Evolutionary conservation across 2,329 filamentous ascomycete genomes (phyloP), one percentile per base, ranked within the genome.

Genomic region (Aspergillus caelatus): DNA sequence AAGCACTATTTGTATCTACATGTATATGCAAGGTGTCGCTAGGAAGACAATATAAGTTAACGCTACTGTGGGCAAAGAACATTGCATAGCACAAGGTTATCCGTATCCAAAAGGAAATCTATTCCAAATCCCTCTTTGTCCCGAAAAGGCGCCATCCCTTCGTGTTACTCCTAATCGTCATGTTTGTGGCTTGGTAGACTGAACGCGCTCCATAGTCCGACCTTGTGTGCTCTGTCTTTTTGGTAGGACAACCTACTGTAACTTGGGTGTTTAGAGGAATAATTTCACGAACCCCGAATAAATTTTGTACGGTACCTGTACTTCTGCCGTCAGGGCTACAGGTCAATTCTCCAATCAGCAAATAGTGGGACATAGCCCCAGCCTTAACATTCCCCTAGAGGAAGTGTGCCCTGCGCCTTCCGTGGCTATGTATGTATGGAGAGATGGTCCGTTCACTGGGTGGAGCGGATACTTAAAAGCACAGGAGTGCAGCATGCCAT

Each of bases 321-420:
- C 30, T 26, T 19, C 14, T 7, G 19, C 14, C 8, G 23, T 39
- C 34, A 43, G 36, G 19, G 34, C 34, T 60, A 26, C n/a, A 55
- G n/a, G 16, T 39, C 36, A 26, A 55, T 30, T 54, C 36, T 16
- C 48, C 58, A 55, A 55, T 60, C 50, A 53, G 28, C 36, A 36
- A n/a, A 45, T 12, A 60, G 48, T 48, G 46, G 50, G 48, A 43
- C 58, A 60, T 60, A 54, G 58, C 48, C 58, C 52, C 36, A 39
- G 26, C 9, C 19, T 58, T 56, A n/a, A 36, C 26, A 56, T 57
- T 53, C 41, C 28, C 30, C 26, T 23, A 45, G 41, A n/a, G 26
- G 43, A 46, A 46, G 43, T 14, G 59, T 61, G 26, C 23, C 41
- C 56, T 58, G 26, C 28, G 53, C 52, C 43, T 57, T 56, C 28